phyloP scores from a whole-genome alignment of 768 basidiomycete genomes.

The Lentinula raphanica region DNA sequence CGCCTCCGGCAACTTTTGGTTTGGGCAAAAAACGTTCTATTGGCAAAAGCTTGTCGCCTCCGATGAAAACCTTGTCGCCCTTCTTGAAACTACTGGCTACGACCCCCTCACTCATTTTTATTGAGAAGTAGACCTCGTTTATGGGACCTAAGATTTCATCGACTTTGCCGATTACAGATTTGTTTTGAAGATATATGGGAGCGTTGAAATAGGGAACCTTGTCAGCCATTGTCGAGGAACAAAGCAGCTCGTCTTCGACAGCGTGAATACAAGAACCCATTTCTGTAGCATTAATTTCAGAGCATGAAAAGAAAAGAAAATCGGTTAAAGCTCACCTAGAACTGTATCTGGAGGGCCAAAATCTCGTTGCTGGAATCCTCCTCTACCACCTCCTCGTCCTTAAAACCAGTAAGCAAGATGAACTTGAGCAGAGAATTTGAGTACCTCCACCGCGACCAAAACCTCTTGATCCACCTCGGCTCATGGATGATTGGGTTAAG shows the following conservation, averaged over 20 bases:
- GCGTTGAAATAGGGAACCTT: slow-evolving; percentile 99
- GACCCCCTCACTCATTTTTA: slow-evolving; percentile 97
- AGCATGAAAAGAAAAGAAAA: slow-evolving; percentile 1
- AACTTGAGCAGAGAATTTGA: slow-evolving; percentile 3
- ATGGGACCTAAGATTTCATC: slow-evolving; percentile 99
- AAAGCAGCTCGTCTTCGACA: slow-evolving; percentile 98
- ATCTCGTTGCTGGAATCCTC: slow-evolving; percentile 69
- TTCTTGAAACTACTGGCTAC: slow-evolving; percentile 93
- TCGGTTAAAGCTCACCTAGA: slow-evolving; percentile 46
- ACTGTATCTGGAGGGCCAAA: slow-evolving; percentile 76
- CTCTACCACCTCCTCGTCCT: slow-evolving; percentile 63
- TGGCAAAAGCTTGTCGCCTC: slow-evolving; percentile 93
- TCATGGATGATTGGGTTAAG: slow-evolving; percentile 29
- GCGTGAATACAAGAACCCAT: slow-evolving; percentile 91
- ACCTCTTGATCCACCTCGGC: slow-evolving; percentile 49
- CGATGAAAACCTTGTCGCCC: slow-evolving; percentile 97
- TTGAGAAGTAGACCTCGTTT: slow-evolving; percentile 96
- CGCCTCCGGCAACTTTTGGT: slow-evolving; percentile 77
- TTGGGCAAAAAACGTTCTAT: slow-evolving; percentile 96
- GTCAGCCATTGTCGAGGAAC: slow-evolving; percentile 74
- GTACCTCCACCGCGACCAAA: slow-evolving; percentile 51
- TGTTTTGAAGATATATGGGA: slow-evolving; percentile 95
- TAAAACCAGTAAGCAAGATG: slow-evolving; percentile 24
- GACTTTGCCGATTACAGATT: slow-evolving; percentile 92
- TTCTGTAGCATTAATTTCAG: slow-evolving; percentile 44